Base-by-base conservation (phyloP, 2,329 filamentous ascomycete genomes). In the Coniochaeta sp. region DNA sequence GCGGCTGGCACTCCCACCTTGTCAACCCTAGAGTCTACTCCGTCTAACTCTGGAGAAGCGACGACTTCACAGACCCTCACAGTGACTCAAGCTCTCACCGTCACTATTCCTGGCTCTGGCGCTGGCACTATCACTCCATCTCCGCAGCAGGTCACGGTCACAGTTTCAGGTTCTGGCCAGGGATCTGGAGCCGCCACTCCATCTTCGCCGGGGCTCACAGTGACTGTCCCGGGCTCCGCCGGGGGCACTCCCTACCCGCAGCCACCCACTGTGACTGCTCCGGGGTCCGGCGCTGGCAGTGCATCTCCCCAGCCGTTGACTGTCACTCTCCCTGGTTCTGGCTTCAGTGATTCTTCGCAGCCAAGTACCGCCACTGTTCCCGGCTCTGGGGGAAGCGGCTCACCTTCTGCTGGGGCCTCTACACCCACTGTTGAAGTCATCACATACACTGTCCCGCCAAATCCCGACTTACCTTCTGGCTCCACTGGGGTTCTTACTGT, bases 401-500 rank as follows among this genome's bases (percentile, higher is more conserved):
- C 55, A 17, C 55, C 47, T 9, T 47, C 58, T 38, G 54, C 28
- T 56, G 54, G 28, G 2, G 54, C 30, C 16, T 56, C 54, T 16
- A 34, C 30, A 26, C 54, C 54, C 6, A 56, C 61, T 44, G 55
- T 30, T 36, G 42, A 60, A 30, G 26, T 64, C 17, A 59, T 66
- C 32, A 66, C 63, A 16, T 66, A 62, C 59, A 66, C 64, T 3
- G 59, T 66, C 22, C 56, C 63, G 30, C 44, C 63, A 4, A 36
- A 38, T 19, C 54, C 54, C 2, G 64, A 61, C 26, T 60, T 55
- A 7, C 47, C 58, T 7, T 60, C 64, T 24, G 63, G 58, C 10
- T 66, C 65, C 47, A 66, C 63, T 38, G 66, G 63, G 3, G 60
- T 63, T 6, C 59, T 66, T 55, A 67, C 66, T 0, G 30, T 64